Base-by-base conservation (phyloP, 495 filamentous ascomycete genomes). In the Hypoxylon trugodes region DNA sequence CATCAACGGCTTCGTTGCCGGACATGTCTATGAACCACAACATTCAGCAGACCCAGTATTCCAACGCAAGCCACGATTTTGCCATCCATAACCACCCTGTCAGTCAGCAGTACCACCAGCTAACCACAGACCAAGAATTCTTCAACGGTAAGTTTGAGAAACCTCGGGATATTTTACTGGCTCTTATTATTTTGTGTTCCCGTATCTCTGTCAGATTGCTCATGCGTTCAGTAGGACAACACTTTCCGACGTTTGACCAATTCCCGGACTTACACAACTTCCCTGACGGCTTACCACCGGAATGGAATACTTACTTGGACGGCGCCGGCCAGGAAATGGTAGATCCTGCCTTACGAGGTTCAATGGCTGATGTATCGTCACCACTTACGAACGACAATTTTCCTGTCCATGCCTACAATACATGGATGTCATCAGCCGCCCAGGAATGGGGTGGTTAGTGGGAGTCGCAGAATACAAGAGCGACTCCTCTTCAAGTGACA, bases 401-500 rank as follows among this genome's bases (percentile, higher is more conserved):
- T 26, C 49, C 64, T 28, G 32, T 47, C 7, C 70, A 73, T 24
- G 45, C 52, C 2, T 69, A 70, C 28, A 68, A 62, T 41, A 18
- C 64, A 24, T 73, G 70, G 70, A 68, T 73, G 67, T 63, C 70
- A 33, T 52, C 51, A 10, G 41, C 70, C 13, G 45, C 67, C 21
- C 70, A 73, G 41, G 66, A 70, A 58, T 73, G 70, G 70, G 25
- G 67, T 41, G 70, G 70, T 68, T 73, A 73, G 40, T 12, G 6
- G 36, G 9, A 19, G 26, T 56, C n/a, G 26, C 24, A 10, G 8
- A 35, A 43, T 32, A 42, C 19, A 18, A 16, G 8, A 35, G 32
- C 57, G 47, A 61, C 46, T 30, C 33, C 26, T 32, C 5, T 38
- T 33, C n/a, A 8, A 55, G 46, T 33, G 42, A 28, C 16, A 22